These are phyloP conservation scores for Thelephora terrestris DNA, from an alignment of 1,284 basidiomycete species.

Conservation along the genomic window DNA sequence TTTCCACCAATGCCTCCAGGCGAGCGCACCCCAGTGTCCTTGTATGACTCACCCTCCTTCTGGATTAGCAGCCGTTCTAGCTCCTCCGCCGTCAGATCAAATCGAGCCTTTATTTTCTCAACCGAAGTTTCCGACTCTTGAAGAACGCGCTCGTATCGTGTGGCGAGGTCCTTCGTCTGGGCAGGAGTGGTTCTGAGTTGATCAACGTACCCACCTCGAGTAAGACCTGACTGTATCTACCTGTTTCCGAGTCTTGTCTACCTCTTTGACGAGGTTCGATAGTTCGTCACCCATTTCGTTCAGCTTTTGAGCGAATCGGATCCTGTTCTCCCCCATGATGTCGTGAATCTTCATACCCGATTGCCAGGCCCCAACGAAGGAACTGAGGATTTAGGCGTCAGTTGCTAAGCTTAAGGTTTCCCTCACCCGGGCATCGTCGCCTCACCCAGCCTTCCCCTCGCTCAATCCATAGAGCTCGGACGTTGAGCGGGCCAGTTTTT, in stretches of 20 bases:
- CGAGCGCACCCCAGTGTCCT: slow-evolving; percentile 61
- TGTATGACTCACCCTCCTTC: slow-evolving; percentile 88
- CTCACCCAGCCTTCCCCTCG: slow-evolving; percentile 92
- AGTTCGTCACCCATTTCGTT: slow-evolving; percentile 96
- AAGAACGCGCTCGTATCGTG: slow-evolving; percentile 78
- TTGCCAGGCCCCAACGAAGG: slow-evolving; percentile 87
- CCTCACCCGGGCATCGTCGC: slow-evolving; percentile 1
- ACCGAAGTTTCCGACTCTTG: slow-evolving; percentile 84
- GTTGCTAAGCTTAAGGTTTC: background rate
- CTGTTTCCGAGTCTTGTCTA: slow-evolving; percentile 88
- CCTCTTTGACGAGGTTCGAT: slow-evolving; percentile 77
- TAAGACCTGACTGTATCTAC: slow-evolving; percentile 29
- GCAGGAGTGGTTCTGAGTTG: background rate
- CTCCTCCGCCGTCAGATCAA: slow-evolving; percentile 90
- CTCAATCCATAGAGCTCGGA: slow-evolving; percentile 77
- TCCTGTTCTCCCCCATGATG: slow-evolving; percentile 76
- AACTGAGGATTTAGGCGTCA: slow-evolving; percentile 29
- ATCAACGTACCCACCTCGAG: background rate
- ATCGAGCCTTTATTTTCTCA: slow-evolving; percentile 82
- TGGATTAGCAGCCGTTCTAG: slow-evolving; percentile 87
- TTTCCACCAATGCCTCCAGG: slow-evolving; percentile 55
- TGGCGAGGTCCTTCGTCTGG: slow-evolving; percentile 84
- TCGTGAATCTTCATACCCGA: slow-evolving; percentile 84
- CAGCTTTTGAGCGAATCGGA: slow-evolving; percentile 78
- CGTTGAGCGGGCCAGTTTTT: slow-evolving; percentile 73